phyloP scores from a whole-genome alignment of 495 filamentous ascomycete genomes.

The Xylaria acuta region DNA sequence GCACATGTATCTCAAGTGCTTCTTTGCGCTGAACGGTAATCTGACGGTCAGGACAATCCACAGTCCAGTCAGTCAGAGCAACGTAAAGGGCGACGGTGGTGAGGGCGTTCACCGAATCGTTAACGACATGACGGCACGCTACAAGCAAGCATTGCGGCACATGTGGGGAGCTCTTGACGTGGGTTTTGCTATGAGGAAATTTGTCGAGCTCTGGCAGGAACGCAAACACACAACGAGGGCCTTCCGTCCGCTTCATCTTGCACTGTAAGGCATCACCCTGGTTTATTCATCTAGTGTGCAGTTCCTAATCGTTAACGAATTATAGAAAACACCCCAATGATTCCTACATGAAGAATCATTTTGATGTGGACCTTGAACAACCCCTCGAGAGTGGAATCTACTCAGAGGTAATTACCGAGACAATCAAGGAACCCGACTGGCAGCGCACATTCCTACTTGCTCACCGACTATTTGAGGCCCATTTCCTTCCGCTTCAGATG shows the following conservation, averaged over 20 bases:
- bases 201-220: constrained; percentile 55
- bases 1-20: constrained; percentile 79
- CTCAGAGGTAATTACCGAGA: constrained; percentile 55
- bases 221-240: constrained; percentile 56
- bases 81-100: constrained; percentile 63
- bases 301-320: constrained; percentile 13
- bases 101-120: constrained; percentile 55
- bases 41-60: constrained; percentile 60
- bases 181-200: constrained; percentile 62
- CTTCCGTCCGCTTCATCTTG: constrained; percentile 58
- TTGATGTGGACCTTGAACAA: constrained; percentile 48
- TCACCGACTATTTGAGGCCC: constrained; percentile 71
- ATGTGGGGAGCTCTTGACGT: constrained; percentile 77
- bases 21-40: constrained; percentile 70
- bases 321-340: constrained; percentile 50
- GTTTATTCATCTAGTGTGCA: background rate
- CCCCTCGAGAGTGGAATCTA: constrained; percentile 53
- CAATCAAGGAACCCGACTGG: constrained; percentile 52
- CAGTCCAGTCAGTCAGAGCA: constrained; percentile 71
- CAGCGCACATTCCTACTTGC: constrained; percentile 54
- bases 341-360: constrained; percentile 51
- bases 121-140: constrained; percentile 63
- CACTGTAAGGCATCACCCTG: constrained; percentile 44
- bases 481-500: constrained; percentile 70
- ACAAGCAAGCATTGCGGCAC: constrained; percentile 70